Conservation (phyloP, 768 basidiomycete species). For the Suillus subalutaceus region DNA sequence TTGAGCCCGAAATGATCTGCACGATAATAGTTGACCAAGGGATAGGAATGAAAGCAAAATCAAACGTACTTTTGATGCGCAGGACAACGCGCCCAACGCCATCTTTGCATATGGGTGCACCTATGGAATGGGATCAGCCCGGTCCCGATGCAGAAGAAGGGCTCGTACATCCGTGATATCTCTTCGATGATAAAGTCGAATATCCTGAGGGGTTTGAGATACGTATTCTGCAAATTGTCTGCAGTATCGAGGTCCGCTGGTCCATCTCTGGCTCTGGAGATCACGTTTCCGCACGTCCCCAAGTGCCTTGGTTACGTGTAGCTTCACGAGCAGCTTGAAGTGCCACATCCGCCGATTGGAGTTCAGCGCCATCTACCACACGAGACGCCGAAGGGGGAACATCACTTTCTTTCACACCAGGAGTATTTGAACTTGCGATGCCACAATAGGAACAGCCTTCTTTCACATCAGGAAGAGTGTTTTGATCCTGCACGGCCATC, state of each 20-base stretch:
- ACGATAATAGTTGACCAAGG: not conserved
- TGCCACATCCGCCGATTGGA: not conserved
- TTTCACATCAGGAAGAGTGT: not conserved
- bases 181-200: not conserved
- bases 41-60: not conserved
- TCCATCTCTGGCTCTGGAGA: not conserved
- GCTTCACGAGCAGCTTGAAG: not conserved
- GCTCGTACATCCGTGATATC: slow-evolving; percentile 1
- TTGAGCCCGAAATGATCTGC: slow-evolving; percentile 10
- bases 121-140: not conserved
- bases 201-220: slow-evolving; percentile 11
- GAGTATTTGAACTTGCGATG: not conserved
- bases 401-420: not conserved
- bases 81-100: slow-evolving; percentile 3
- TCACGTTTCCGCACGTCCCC: not conserved
- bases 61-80: slow-evolving; percentile 6
- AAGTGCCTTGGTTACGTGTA: not conserved
- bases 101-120: slow-evolving; percentile 14
- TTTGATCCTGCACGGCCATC: not conserved
- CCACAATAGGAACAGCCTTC: not conserved
- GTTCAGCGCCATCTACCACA: not conserved
- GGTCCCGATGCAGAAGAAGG: not conserved
- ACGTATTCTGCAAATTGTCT: not conserved
- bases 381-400: not conserved
- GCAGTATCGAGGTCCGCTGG: not conserved